Evolutionary conservation across 164 flowering plant species (phyloP).

Genomic region (Macadamia tetraphylla): DNA sequence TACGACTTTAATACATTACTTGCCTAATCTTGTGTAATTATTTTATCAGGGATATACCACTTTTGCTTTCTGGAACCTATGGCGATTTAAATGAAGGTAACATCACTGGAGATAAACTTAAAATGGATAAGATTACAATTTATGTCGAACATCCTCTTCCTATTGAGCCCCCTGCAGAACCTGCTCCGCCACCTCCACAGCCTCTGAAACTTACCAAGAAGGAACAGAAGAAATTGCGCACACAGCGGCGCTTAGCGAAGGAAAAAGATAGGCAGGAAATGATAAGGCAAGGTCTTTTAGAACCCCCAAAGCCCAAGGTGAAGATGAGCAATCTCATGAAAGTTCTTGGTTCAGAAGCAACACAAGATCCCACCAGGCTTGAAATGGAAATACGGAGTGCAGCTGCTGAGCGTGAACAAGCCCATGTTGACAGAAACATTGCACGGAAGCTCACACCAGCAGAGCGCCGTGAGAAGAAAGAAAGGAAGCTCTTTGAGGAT

Average conservation of each 20-base stretch:
- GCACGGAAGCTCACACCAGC: conserved; percentile 97
- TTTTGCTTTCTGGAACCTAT: conserved; percentile 54
- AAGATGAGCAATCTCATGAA: conserved; percentile 98
- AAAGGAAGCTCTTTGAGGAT: conserved; percentile 90
- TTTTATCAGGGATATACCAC: conserved; percentile 63
- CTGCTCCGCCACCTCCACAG: conserved; percentile 96
- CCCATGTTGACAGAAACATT: conserved; percentile 88
- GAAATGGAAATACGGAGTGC: conserved; percentile 94
- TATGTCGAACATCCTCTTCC: conserved; percentile 95
- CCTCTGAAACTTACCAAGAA: conserved; percentile 88
- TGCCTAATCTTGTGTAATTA: background rate
- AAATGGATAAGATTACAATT: conserved; percentile 70
- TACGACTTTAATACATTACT: background rate
- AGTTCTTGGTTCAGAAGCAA: conserved; percentile 96
- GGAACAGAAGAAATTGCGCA: conserved; percentile 95
- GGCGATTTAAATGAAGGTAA: conserved; percentile 35
- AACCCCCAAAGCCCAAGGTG: conserved; percentile 91
- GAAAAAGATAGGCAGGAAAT: conserved; percentile 96
- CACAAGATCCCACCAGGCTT: conserved; percentile 93
- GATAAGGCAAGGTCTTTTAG: conserved; percentile 91
- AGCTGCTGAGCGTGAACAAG: conserved; percentile 98
- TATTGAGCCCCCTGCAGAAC: conserved; percentile 94
- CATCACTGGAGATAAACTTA: conserved; percentile 37
- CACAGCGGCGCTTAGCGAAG: conserved; percentile 80
- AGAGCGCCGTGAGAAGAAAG: conserved; percentile 96